Evolutionary conservation across 1,139 yeast genomes (phyloP).

Genomic region (Diutina rugosa): DNA sequence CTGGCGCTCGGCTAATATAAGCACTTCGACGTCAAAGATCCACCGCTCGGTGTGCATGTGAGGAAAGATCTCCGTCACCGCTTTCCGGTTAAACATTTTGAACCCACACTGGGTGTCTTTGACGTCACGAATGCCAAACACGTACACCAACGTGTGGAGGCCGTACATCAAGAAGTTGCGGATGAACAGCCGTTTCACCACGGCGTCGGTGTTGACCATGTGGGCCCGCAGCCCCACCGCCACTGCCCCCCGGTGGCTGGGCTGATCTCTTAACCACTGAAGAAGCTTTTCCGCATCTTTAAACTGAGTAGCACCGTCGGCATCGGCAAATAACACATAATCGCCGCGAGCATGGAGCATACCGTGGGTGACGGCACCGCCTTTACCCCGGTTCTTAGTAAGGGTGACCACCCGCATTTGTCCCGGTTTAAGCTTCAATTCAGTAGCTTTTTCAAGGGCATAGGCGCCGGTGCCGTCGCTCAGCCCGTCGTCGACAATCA

Average conservation of each 20-base stretch:
- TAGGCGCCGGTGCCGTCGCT: constrained; percentile 64
- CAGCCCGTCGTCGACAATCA: constrained; percentile 89
- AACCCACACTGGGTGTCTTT: constrained; percentile 97
- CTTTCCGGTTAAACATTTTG: constrained; percentile 68
- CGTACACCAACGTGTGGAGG: constrained; percentile 69
- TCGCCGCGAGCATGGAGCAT: constrained; percentile 63
- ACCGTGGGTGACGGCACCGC: constrained; percentile 97
- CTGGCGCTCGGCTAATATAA: constrained; percentile 68
- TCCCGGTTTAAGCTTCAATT: constrained; percentile 36
- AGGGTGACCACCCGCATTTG: constrained; percentile 58
- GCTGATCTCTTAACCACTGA: constrained; percentile 17
- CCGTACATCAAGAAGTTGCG: constrained; percentile 91
- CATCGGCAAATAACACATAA: constrained; percentile 82
- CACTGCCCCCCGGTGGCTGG: constrained; percentile 29
- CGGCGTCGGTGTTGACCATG: constrained; percentile 94
- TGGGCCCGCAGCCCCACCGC: constrained; percentile 94
- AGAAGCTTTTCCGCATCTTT: constrained; percentile 50
- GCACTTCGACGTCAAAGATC: constrained; percentile 93
- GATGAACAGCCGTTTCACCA: constrained; percentile 78
- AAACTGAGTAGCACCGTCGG: constrained; percentile 91
- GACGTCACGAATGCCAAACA: constrained; percentile 79
- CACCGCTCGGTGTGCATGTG: constrained; percentile 94
- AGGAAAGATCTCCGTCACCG: constrained; percentile 63
- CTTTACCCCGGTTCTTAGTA: constrained; percentile 78
- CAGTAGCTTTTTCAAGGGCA: constrained; percentile 54